Evolutionary conservation across 208 protist species (phyloP), one percentile per base, ranked within the genome.

Genomic region (Acanthamoeba royreba): DNA sequence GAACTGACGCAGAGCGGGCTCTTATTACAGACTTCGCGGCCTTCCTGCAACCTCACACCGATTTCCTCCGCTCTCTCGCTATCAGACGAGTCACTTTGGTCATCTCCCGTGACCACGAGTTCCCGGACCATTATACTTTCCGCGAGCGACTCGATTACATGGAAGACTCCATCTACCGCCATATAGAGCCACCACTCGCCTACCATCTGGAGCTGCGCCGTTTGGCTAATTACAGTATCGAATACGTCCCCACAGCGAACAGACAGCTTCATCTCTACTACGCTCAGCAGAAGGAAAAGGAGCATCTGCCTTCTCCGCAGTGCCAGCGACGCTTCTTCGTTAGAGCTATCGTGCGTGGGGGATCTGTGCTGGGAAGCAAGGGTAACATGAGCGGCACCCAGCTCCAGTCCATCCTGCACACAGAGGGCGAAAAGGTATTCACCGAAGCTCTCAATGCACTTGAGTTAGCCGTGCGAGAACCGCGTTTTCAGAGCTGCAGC

Each of bases 281-380:
- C 92, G 98, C 97, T 5, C 69, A 96, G 66, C 61, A 92, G 25
- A 94, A 94, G 35, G 86, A 40, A 4, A 90, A 63, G 49, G 83
- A 90, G 83, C 66, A 93, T 9, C 49, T 90, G 5, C 47, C 42
- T 7, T 19, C 47, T 5, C 31, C 35, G 38, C 55, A 79, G 45
- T 92, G 98, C 45, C 98, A 99, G 94, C 96, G 97, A 61, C 97
- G 98, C 74, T 97, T 99, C 88, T 99, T 99, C 94, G 98, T 98
- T 28, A 97, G 98, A 22, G 96, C 98, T 8, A 96, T 98, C 49
- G 96, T 99, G 7, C 97, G 97, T 55, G 97, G 98, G 49, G 49
- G 13, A 19, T 55, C 13, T 55, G 49, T 55, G 49, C 49, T 19
- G 49, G 49, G 49, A 9, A 55, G 49, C 49, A 55, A 19, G 13